Conservation (phyloP, 768 basidiomycete genomes). For the Hericium alpestre region DNA sequence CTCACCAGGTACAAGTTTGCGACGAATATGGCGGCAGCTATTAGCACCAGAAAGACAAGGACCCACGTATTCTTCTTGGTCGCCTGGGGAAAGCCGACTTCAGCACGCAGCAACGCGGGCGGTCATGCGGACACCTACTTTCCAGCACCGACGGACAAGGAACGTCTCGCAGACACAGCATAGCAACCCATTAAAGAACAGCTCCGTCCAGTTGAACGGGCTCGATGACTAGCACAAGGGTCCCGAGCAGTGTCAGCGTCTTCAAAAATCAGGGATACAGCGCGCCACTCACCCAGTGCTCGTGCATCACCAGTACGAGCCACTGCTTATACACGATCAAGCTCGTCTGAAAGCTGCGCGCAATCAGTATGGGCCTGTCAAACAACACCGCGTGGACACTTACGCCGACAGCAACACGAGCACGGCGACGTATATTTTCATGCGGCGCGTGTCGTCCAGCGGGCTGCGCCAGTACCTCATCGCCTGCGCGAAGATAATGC, state of each 20-base stretch:
- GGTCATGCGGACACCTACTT: slow-evolving; percentile 21
- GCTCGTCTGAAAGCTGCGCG: slow-evolving; percentile 17
- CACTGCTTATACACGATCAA: slow-evolving; percentile 19
- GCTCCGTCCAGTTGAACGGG: slow-evolving; percentile 32
- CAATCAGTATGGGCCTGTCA: background rate
- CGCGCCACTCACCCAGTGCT: slow-evolving; percentile 14
- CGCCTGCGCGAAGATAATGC: slow-evolving; percentile 20
- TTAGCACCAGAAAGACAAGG: slow-evolving; percentile 21
- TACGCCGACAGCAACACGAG: slow-evolving; percentile 34
- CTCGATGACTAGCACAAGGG: slow-evolving; percentile 20
- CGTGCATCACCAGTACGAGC: slow-evolving; percentile 14
- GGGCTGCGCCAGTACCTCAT: slow-evolving; percentile 27
- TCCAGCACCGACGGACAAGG: slow-evolving; percentile 42
- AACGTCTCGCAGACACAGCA: slow-evolving; percentile 37
- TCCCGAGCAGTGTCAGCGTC: background rate
- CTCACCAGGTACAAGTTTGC: slow-evolving; percentile 32
- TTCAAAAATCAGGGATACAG: background rate
- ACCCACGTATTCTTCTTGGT: slow-evolving; percentile 30
- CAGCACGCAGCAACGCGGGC: background rate
- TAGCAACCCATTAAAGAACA: slow-evolving; percentile 39
- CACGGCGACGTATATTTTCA: slow-evolving; percentile 30
- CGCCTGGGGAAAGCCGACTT: slow-evolving; percentile 21
- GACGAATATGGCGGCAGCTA: slow-evolving; percentile 26
- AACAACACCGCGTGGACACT: slow-evolving; percentile 6
- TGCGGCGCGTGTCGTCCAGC: slow-evolving; percentile 31